Base-by-base conservation (phyloP, 352 stramenopile species). In the Elongisporangium undulatum region DNA sequence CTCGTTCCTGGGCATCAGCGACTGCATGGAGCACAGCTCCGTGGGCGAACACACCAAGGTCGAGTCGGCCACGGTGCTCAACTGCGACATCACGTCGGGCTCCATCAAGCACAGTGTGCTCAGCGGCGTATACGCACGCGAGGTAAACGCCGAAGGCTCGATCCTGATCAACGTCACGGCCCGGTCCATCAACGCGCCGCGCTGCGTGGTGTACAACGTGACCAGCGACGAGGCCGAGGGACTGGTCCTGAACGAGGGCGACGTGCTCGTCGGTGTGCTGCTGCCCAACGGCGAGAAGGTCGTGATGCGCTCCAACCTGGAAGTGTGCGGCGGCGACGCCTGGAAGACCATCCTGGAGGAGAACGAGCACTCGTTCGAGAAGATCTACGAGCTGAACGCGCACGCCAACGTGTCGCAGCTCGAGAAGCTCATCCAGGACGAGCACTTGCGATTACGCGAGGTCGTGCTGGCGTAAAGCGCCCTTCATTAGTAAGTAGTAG, bases 81-180 rank as follows among this genome's bases (percentile, higher is more conserved):
- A 92, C 76, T 87, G 82, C 60, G 69, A 94, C 41, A 89, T 94
- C 49, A 71, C 76, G 29, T 60, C 69, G 20, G 87, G 85, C 20
- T 58, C 67, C 20, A 93, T 95, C 59, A 77, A 78, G 61, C 67
- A 82, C 64, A 91, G 77, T 17, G 84, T 98, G n/a, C 68, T 99
- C 21, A 96, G 89, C 52, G 85, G 92, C 57, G 96, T 99, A 16
- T 85, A 75, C 51, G 86, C 91, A 9, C 78, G 80, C 21, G 82
- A 97, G 58, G 81, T 99, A 58, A 86, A 96, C 48, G 94, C 87
- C 1, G 84, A 99, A 57, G 92, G 94, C 58, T 98, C 93, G 55
- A 98, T 99, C 61, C 77, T 99, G 54, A 98, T 99, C 62, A 99
- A 99, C 76, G 97, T 98, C 53, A 98, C 95, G 13, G 96, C 96